phyloP scores from a whole-genome alignment of 1,284 basidiomycete species.

The Cutaneotrichosporon cutaneum region DNA sequence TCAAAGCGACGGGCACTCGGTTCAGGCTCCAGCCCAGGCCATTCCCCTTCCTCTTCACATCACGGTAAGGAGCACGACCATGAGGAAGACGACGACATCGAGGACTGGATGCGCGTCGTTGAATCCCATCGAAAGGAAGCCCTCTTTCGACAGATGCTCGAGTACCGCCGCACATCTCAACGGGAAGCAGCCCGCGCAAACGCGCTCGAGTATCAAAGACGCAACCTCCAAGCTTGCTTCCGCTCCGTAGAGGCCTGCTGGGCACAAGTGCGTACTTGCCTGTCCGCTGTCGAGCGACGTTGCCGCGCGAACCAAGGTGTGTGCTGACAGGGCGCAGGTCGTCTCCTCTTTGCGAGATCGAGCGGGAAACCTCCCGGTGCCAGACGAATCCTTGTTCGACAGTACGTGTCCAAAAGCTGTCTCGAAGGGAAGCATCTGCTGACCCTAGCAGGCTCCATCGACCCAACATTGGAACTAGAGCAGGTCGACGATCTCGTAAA shows the following conservation, averaged over 20 bases:
- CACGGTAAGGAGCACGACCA: conserved; percentile 1
- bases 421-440: background rate
- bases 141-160: conserved; percentile 84
- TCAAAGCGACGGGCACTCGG: conserved; percentile 39
- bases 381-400: conserved; percentile 25
- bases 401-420: conserved; percentile 13
- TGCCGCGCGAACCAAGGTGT: background rate
- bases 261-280: conserved; percentile 72
- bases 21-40: conserved; percentile 15
- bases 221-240: conserved; percentile 71
- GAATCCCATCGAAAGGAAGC: conserved; percentile 80
- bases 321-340: conserved; percentile 40
- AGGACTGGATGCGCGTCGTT: conserved; percentile 48
- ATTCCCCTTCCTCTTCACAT: conserved; percentile 18
- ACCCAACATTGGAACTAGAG: conserved; percentile 26
- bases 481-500: conserved; percentile 39
- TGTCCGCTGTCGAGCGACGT: background rate
- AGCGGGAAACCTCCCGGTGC: conserved; percentile 24
- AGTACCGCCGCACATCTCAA: conserved; percentile 79
- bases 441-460: conserved; percentile 30
- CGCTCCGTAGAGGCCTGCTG: conserved; percentile 84
- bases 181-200: conserved; percentile 66
- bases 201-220: conserved; percentile 70
- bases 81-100: conserved; percentile 36
- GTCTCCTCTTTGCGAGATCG: conserved; percentile 39